Base-by-base conservation (phyloP, 83 land plant species). In the Thuja plicata region DNA sequence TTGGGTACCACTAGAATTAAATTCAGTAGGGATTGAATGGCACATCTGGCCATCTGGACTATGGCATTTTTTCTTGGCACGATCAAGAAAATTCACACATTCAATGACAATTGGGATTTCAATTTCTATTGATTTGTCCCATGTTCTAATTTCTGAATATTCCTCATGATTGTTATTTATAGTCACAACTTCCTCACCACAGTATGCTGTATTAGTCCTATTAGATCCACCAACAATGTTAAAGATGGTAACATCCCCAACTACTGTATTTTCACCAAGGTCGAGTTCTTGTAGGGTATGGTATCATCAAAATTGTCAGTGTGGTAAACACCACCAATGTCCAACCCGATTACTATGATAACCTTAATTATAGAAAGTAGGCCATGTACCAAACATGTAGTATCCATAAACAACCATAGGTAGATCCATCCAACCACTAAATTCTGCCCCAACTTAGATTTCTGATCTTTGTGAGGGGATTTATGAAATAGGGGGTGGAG, bases 401-500 rank as follows among this genome's bases (percentile, higher is more conserved):
- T n/a, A n/a, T n/a, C n/a, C n/a, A n/a, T n/a, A n/a, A n/a, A n/a
- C n/a, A n/a, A n/a, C n/a, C n/a, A n/a, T n/a, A n/a, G n/a, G n/a
- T n/a, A n/a, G n/a, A n/a, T n/a, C n/a, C n/a, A n/a, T n/a, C n/a
- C n/a, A n/a, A n/a, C n/a, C n/a, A n/a, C n/a, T n/a, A n/a, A n/a
- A n/a, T 35, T 48, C 83, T 4, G 91, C 91, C 15, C 99, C 99
- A 30, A 96, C 94, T 43, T 98, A 97, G 91, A 95, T 96, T 13
- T 98, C 98, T 3, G 99, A 96, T 85, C 89, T 96, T 8, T 97
- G 99, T 88, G 98, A 97, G 92, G 99, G 99, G 6, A 95, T 96
- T 52, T 97, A 96, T 88, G 99, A 98, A 43, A 88, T 93, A 1
- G 99, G 99, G 24, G 99, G 97, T 3, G 98, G 98, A 0, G 98